A percentile compares a stretch with the other conserved stretches of the same genome.
Evolutionary conservation across 164 flowering plant genomes (phyloP).

Genomic region (Aristolochia contorta): DNA sequence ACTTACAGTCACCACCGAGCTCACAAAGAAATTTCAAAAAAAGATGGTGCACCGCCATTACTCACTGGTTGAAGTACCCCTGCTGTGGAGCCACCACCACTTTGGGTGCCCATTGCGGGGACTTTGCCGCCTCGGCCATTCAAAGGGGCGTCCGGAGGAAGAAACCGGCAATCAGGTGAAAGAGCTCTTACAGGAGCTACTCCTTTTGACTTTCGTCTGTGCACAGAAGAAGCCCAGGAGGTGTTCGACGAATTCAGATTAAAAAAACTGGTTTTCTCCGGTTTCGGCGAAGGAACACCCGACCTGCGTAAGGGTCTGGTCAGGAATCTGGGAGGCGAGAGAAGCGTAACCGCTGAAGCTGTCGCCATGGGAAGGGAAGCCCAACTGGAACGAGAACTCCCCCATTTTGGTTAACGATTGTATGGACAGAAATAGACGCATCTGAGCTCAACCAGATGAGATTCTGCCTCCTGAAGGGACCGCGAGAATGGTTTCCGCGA

Average conservation of each 20-base stretch:
- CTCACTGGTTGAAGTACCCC: constrained; percentile 32
- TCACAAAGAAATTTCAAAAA: neutral
- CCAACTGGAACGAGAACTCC: neutral
- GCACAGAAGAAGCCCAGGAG: no score
- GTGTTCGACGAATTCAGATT: neutral
- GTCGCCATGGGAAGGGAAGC: constrained; percentile 26
- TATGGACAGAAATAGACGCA: constrained; percentile 24
- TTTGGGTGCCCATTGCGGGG: constrained; percentile 16
- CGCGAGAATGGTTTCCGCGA: no score
- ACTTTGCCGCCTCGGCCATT: constrained; percentile 10
- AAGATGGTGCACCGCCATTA: neutral
- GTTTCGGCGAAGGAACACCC: neutral
- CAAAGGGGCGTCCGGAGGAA: constrained; percentile 19
- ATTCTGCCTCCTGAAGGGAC: neutral
- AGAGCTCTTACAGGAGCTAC: constrained; percentile 7
- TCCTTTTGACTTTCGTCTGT: neutral
- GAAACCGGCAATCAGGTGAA: constrained; percentile 19
- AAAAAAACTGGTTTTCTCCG: neutral
- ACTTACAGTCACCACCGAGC: neutral
- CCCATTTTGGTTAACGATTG: constrained; percentile 9
- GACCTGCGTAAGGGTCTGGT: neutral
- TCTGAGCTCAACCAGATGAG: neutral
- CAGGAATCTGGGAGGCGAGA: constrained; percentile 10
- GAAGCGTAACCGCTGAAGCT: constrained; percentile 21
- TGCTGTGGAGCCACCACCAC: constrained; percentile 18